Evolutionary conservation across 495 filamentous ascomycete species (phyloP).

Genomic region (Daldinia bambusicola): DNA sequence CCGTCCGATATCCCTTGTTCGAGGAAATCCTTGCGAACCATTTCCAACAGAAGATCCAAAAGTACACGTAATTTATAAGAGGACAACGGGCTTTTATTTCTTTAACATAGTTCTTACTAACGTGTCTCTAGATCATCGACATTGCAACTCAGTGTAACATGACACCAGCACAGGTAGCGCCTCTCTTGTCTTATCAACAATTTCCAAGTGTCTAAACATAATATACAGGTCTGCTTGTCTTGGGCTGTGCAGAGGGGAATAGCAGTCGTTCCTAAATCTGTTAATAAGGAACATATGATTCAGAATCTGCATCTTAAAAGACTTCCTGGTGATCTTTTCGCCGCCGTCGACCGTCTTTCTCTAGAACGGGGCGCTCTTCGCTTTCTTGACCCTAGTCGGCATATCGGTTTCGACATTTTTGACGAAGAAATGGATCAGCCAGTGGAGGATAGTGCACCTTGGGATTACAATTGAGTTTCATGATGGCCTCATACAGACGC

Average conservation of each 20-base stretch:
- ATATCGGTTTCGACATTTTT: conserved; percentile 1
- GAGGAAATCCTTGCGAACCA: not conserved
- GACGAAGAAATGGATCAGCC: not conserved
- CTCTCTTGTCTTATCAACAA: not conserved
- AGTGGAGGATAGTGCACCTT: not conserved
- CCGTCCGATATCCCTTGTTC: not conserved
- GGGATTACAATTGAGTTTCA: not conserved
- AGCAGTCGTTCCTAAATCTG: not conserved
- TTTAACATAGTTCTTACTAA: conserved; percentile 2
- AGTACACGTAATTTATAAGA: no score
- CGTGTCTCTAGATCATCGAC: not conserved
- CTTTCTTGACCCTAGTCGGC: not conserved
- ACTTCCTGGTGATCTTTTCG: not conserved
- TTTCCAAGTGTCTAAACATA: not conserved
- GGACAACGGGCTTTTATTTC: not conserved
- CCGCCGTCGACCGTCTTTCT: not conserved
- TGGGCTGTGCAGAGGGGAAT: not conserved
- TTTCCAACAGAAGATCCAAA: not conserved
- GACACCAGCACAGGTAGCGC: not conserved
- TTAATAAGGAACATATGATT: not conserved
- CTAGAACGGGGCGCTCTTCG: not conserved
- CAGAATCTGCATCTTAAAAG: not conserved
- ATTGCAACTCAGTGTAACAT: not conserved
- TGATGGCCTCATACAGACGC: no score
- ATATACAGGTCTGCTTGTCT: not conserved